These are phyloP conservation scores for Incumbomyces lentus DNA, from an alignment of 2,329 filamentous ascomycete species.

Conservation along the genomic window DNA sequence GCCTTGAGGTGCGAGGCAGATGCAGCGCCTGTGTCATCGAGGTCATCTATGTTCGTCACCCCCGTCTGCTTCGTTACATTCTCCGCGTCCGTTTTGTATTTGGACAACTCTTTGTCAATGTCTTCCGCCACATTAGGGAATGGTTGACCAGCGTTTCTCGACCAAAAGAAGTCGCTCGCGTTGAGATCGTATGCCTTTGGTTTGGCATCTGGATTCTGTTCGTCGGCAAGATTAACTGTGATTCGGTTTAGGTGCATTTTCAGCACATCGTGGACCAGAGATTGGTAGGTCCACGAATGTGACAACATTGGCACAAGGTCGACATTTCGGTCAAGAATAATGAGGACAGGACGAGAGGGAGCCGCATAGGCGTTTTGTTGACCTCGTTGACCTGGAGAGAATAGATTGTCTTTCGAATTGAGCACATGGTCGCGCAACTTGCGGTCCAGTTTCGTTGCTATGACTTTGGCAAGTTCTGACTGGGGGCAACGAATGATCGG, in stretches of 20 bases:
- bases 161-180: conserved; percentile 92
- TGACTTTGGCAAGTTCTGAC: conserved; percentile 84
- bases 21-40: conserved; percentile 69
- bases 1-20: conserved; percentile 93
- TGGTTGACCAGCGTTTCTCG: conserved; percentile 76
- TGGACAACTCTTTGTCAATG: conserved; percentile 83
- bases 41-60: conserved; percentile 80
- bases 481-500: conserved; percentile 93
- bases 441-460: conserved; percentile 84
- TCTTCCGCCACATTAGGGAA: conserved; percentile 96
- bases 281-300: conserved; percentile 87
- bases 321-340: conserved; percentile 90
- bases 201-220: conserved; percentile 57
- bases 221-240: conserved; percentile 72
- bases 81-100: conserved; percentile 90
- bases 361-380: conserved; percentile 45
- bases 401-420: conserved; percentile 96
- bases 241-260: conserved; percentile 85
- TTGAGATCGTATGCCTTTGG: conserved; percentile 88
- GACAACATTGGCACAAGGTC: conserved; percentile 98
- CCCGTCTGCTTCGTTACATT: conserved; percentile 94
- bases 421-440: conserved; percentile 93
- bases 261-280: conserved; percentile 67
- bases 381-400: conserved; percentile 58
- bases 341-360: conserved; percentile 72